Evolutionary conservation across 106 monocot genomes (phyloP), one percentile per base, ranked within the genome.

Genomic region (Chionographis japonica): DNA sequence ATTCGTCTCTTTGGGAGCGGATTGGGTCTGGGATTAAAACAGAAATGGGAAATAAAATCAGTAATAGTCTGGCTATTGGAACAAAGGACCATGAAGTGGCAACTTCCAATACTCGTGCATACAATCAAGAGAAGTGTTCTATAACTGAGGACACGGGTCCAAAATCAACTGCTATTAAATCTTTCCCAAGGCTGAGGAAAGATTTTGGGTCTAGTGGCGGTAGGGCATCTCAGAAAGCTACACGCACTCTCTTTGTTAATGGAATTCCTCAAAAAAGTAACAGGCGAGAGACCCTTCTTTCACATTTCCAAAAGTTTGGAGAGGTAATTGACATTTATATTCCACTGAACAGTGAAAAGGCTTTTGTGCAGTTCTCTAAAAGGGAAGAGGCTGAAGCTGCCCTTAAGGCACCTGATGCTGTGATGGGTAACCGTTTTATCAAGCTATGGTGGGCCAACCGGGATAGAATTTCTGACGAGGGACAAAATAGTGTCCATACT

Each of bases 351-450:
- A 85, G 82, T 68, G 97, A 97, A 73, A 92, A 80, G 71, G 97
- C 97, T 69, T 97, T 97, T 80, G 89, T 97, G 5, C 97, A 97
- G 66, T 97, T 92, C 66, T 87, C 84, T 55, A 97, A 78, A 68
- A 84, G 85, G 59, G 97, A 97, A 62, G 97, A 92, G 36, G 97
- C 97, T 67, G 97, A 92, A 77, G 84, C 92, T 57, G 97, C 97
- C 58, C 83, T 97, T 18, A 80, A 79, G 61, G 84, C 97, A 37
- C 92, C 97, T 67, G 97, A 97, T 75, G 97, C 97, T 72, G 87
- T 97, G 37, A 97, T 97, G 97, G 97, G 97, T 46, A 97, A 97
- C 73, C 89, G 97, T 20, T 97, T 97, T 61, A 97, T 97, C 58
- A 92, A 85, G 69, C 68, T 97, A 20, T 97, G 81, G 71, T 97